Evolutionary conservation across 495 filamentous ascomycete genomes (phyloP).

Genomic region (Daldinia caldariorum): DNA sequence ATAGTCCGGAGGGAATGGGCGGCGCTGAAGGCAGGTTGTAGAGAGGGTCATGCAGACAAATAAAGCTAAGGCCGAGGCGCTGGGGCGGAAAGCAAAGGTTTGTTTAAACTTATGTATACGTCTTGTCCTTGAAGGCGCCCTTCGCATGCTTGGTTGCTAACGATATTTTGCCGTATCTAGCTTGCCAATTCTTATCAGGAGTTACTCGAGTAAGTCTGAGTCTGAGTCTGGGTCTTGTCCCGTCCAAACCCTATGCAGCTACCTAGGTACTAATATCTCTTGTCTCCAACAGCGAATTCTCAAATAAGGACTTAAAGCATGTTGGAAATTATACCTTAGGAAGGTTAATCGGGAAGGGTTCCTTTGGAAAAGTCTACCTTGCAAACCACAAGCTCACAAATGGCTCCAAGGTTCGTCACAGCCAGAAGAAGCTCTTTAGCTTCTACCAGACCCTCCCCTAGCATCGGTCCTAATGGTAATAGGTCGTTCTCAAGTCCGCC

Average conservation of each 20-base stretch:
- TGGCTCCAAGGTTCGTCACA: constrained; percentile 84
- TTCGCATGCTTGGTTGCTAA: constrained; percentile 40
- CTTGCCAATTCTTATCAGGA: constrained; percentile 97
- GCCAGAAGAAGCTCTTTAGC: background rate
- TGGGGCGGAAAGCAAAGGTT: constrained; percentile 94
- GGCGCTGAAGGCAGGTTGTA: constrained; percentile 27
- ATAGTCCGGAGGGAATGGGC: constrained; percentile 31
- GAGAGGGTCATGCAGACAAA: constrained; percentile 62
- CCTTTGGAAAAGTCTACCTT: constrained; percentile 97
- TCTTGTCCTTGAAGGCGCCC: constrained; percentile 16
- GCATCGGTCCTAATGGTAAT: constrained; percentile 36
- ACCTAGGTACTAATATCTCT: constrained; percentile 38
- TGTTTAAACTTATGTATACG: constrained; percentile 40
- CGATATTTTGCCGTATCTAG: constrained; percentile 54
- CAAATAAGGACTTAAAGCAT: constrained; percentile 84
- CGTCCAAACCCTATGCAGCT: background rate
- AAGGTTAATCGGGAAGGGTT: constrained; percentile 92
- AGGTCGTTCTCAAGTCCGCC: constrained; percentile 98
- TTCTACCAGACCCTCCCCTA: constrained; percentile 13
- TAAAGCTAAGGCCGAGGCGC: constrained; percentile 85
- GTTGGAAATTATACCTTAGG: constrained; percentile 96
- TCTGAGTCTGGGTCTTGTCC: constrained; percentile 1
- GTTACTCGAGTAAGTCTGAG: constrained; percentile 80
- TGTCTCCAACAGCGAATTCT: constrained; percentile 78
- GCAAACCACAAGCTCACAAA: constrained; percentile 97